Evolutionary conservation across 1,284 basidiomycete species (phyloP).

Genomic region (Apiotrichum veenhuisii): DNA sequence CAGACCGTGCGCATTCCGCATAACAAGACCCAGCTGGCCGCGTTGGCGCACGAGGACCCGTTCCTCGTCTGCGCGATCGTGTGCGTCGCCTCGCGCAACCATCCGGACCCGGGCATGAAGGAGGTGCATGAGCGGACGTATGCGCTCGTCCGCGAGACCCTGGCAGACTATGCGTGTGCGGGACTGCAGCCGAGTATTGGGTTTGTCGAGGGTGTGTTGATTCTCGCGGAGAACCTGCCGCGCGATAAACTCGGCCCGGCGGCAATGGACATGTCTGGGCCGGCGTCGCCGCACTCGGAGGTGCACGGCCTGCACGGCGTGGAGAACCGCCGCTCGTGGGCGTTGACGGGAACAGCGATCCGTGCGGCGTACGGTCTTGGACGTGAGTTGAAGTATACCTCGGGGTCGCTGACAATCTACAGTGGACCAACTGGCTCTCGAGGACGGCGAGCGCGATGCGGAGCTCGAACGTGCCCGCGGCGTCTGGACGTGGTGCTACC

Average conservation of each 20-base stretch:
- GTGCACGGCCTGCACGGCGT: conserved; percentile 37
- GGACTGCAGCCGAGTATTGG: conserved; percentile 48
- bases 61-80: conserved; percentile 48
- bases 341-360: conserved; percentile 49
- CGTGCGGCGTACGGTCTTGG: conserved; percentile 46
- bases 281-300: conserved; percentile 13
- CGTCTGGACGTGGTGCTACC: conserved; percentile 53
- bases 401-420: conserved; percentile 6
- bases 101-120: conserved; percentile 28
- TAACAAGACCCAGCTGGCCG: conserved; percentile 37
- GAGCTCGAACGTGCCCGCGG: conserved; percentile 47
- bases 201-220: conserved; percentile 49
- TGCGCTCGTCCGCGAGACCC: conserved; percentile 37
- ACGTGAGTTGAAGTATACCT: conserved; percentile 29
- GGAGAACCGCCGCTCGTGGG: conserved; percentile 50
- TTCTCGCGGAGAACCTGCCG: conserved; percentile 47
- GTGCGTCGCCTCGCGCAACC: conserved; percentile 46
- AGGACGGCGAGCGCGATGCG: conserved; percentile 35
- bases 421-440: conserved; percentile 43
- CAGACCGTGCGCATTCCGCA: conserved; percentile 47
- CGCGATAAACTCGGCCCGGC: conserved; percentile 20
- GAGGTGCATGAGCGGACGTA: conserved; percentile 39
- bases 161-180: conserved; percentile 43
- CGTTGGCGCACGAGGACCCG: conserved; percentile 41
- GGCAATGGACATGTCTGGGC: conserved; percentile 21